Evolutionary conservation across 768 basidiomycete genomes (phyloP).

Genomic region (Termitomyces sp.): DNA sequence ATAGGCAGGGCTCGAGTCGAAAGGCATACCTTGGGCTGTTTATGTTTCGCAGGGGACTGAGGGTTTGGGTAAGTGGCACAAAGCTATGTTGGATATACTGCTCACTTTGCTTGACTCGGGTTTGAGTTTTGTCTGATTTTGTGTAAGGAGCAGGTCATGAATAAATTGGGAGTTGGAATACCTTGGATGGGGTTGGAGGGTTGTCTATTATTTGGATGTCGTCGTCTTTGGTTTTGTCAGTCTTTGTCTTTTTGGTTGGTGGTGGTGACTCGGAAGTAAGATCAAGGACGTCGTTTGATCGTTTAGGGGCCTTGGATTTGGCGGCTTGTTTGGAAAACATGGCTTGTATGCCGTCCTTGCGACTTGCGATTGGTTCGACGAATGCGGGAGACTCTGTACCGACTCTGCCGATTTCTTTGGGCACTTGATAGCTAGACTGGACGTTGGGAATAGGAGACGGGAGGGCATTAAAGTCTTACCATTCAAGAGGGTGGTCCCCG

Average conservation of each 20-base stretch:
- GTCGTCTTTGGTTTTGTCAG: neutral
- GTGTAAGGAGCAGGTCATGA: neutral
- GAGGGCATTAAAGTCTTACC: constrained; percentile 41
- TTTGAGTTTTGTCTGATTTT: neutral
- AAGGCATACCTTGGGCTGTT: neutral
- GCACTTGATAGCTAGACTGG: constrained; percentile 72
- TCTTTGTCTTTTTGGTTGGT: neutral
- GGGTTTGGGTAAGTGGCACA: neutral
- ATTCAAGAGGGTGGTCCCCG: constrained; percentile 50
- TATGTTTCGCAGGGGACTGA: constrained; percentile 3
- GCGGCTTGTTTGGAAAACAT: constrained; percentile 68
- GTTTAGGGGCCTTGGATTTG: constrained; percentile 8
- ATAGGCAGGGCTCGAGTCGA: neutral
- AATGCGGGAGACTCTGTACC: constrained; percentile 80
- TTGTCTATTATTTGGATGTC: neutral
- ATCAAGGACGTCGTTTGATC: constrained; percentile 1
- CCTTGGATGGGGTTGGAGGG: neutral
- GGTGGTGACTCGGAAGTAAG: neutral
- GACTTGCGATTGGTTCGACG: constrained; percentile 71
- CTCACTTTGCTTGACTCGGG: constrained; percentile 3
- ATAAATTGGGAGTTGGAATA: neutral
- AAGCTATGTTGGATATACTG: neutral
- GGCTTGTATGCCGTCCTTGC: constrained; percentile 84
- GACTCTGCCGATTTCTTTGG: constrained; percentile 88
- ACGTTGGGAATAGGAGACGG: neutral